Evolutionary conservation across 192 early-diverging fungal species (phyloP), one percentile per base, ranked within the genome.

Genomic region (Spizellomyces sp.): DNA sequence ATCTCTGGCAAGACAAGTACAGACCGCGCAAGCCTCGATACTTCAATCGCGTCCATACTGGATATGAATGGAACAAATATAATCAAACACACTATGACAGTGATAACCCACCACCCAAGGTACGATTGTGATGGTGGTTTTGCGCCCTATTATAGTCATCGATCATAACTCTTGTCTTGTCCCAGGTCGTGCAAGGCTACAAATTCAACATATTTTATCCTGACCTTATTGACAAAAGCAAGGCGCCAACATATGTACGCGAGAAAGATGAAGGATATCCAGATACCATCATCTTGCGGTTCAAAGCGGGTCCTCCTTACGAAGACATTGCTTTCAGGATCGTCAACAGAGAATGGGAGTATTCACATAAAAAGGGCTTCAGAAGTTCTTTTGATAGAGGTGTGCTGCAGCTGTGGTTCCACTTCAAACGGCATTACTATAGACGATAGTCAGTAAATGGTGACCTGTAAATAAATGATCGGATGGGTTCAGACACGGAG

Each of bases 61-160:
- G 97, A 44, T 98, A 96, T 70, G 96, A 98, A 79, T 99, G 97
- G 97, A 99, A 98, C 87, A 96, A 98, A 84, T 99, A 98, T 73
- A 99, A 99, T 71, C 94, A 95, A 73, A 96, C 93, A 5, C 97
- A 99, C 79, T 99, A 99, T 80, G 95, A 96, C 71, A 83, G 85
- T 64, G 96, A 98, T 72, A 99, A 99, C 59, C 96, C 96, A 9
- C 97, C 97, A 48, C 97, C 97, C 17, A 99, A 98, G 83, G 82
- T 84, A 66, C 0, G 54, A n/a, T n/a, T n/a, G n/a, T n/a, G n/a
- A n/a, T 46, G 12, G 19, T 43, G 42, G 47, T 36, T 52, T 8
- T 56, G 15, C 12, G 12, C 59, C 27, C 1, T 61, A 61, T 4
- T 42, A 27, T 57, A 54, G 9, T 12, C 41, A 14, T 50, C 66